Evolutionary conservation across 352 stramenopile genomes (phyloP), one percentile per base, ranked within the genome.

Genomic region (Phytopythium cucurbitacearum): DNA sequence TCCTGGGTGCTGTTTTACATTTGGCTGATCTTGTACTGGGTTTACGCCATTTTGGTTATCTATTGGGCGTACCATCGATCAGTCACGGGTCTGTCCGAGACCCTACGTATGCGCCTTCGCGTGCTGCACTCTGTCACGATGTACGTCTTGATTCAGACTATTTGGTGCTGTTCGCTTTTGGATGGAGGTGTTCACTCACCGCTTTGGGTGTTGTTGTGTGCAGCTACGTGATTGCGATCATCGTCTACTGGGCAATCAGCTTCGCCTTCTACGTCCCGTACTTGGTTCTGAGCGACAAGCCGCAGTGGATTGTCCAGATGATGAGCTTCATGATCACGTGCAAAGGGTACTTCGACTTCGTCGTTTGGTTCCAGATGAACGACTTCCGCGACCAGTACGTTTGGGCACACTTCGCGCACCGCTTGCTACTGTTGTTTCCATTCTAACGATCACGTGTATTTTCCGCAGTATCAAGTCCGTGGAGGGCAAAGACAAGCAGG

Each of bases 311-410:
- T 9, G 65, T 64, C 38, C 80, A 94, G 60, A 77, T 93, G 65
- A 94, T 92, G 82, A 89, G 83, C 59, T 94, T 93, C 46, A 92
- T 94, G 79, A 93, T 94, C 62, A 94, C 85, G 38, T 92, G 82
- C 71, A 94, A 94, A 60, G 85, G 85, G 40, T 94, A 94, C 67
- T 92, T 94, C 53, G 85, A 94, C 57, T 92, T 94, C 47, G 76
- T 89, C 16, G 85, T 94, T 32, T 94, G 85, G 85, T 93, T 94
- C 57, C 80, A 91, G 54, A 94, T 94, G 78, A 94, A 94, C 57
- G 81, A 94, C 58, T 80, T 88, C 28, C 71, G 85, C 32, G 77
- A 83, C 43, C 60, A 59, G 64, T 76, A 57, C 28, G 62, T 56
- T 40, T 36, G 28, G 1, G 4, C 5, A 33, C 15, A 48, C n/a